These are phyloP conservation scores for Gentiana dahurica DNA, from an alignment of 257 asterid species.

Conservation along the genomic window DNA sequence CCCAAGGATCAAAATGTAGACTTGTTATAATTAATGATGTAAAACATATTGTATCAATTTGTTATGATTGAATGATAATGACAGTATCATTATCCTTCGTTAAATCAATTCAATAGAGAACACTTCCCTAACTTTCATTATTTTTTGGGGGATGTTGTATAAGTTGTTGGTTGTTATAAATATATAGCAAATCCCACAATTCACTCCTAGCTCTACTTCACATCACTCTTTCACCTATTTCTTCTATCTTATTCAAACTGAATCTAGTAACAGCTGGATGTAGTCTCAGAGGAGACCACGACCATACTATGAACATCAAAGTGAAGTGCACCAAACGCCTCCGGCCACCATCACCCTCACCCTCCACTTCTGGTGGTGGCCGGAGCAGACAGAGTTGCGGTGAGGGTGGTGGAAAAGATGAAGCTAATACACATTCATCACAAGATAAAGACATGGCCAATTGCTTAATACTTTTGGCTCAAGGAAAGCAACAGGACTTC, in stretches of 20 bases:
- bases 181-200: constrained; percentile 14
- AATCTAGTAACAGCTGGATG: constrained; percentile 12
- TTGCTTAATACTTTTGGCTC: constrained; percentile 72
- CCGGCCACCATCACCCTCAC: constrained; percentile 38
- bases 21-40: too few relatives aligned
- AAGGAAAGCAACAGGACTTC: constrained; percentile 32
- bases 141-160: neutral
- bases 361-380: constrained; percentile 40
- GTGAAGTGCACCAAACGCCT: constrained; percentile 56
- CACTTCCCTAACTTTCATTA: constrained; percentile 28
- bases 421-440: constrained; percentile 31
- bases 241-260: constrained; percentile 10
- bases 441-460: constrained; percentile 85
- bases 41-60: too few relatives aligned
- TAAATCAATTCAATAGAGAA: constrained; percentile 27
- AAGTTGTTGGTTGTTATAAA: too few relatives aligned
- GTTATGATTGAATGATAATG: neutral
- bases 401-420: constrained; percentile 15
- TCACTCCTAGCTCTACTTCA: constrained; percentile 30
- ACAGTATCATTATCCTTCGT: constrained; percentile 6
- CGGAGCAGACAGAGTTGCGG: constrained; percentile 5
- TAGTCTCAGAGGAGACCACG: constrained; percentile 27
- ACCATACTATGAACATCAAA: constrained; percentile 35
- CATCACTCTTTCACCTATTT: constrained; percentile 29
- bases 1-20: neutral